A percentile compares a stretch with the other conserved stretches of the same genome.
phyloP scores from a whole-genome alignment of 2,329 filamentous ascomycete species.

The Penicillium nordicum region DNA sequence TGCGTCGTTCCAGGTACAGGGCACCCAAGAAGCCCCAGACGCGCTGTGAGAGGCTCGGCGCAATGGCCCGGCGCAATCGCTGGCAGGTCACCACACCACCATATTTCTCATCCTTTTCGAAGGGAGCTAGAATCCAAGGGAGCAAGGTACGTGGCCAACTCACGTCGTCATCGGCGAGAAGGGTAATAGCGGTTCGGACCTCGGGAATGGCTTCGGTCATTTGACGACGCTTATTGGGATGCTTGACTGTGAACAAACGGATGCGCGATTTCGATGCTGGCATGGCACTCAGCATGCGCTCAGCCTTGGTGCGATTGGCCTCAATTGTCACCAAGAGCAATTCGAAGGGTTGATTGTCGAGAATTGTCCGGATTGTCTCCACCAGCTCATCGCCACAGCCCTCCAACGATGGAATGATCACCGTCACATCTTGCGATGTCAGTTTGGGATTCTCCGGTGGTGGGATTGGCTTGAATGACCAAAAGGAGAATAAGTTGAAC shows the following conservation, averaged over 20 bases:
- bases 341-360: conserved; percentile 57
- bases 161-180: conserved; percentile 95
- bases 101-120: conserved; percentile 71
- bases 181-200: conserved; percentile 76
- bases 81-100: conserved; percentile 93
- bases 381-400: conserved; percentile 79
- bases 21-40: conserved; percentile 88
- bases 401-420: conserved; percentile 90
- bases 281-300: conserved; percentile 56
- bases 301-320: conserved; percentile 67
- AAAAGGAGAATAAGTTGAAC: conserved; percentile 81
- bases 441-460: conserved; percentile 77
- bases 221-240: conserved; percentile 93
- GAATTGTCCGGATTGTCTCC: conserved; percentile 64
- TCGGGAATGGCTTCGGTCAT: conserved; percentile 87
- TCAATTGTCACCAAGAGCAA: conserved; percentile 85
- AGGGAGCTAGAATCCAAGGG: conserved; percentile 88
- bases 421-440: conserved; percentile 80
- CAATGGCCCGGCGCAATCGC: conserved; percentile 68
- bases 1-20: conserved; percentile 86
- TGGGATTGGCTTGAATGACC: conserved; percentile 79
- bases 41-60: conserved; percentile 56
- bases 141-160: conserved; percentile 84
- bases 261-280: conserved; percentile 63
- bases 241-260: conserved; percentile 69